Conservation (phyloP, 2,329 filamentous ascomycete genomes). For the Claviceps sp. region DNA sequence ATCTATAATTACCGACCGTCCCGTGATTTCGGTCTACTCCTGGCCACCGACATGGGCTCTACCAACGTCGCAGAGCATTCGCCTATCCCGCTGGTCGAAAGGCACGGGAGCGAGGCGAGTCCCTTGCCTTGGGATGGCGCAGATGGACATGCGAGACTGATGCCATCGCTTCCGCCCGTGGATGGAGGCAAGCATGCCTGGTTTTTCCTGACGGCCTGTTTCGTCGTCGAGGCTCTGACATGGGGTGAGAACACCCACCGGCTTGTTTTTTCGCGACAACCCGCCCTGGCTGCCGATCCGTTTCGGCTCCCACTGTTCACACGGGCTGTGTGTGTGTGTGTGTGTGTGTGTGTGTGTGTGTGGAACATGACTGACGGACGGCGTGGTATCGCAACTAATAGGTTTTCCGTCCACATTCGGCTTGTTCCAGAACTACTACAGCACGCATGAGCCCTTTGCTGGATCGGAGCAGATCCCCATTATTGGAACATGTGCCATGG, state of each 20-base stretch:
- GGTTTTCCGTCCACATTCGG: slow-evolving; percentile 58
- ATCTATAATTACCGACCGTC: too few relatives aligned
- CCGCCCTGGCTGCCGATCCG: too few relatives aligned
- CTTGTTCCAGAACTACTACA: slow-evolving; percentile 59
- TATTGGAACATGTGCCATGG: slow-evolving; percentile 52
- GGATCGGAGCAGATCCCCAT: slow-evolving; percentile 41
- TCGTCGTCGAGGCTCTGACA: slow-evolving; percentile 19
- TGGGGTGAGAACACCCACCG: slow-evolving; percentile 14
- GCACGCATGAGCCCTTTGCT: slow-evolving; percentile 42
- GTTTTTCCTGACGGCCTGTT: slow-evolving; percentile 19
- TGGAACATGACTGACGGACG: background rate
- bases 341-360: too few relatives aligned
- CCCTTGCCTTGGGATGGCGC: background rate
- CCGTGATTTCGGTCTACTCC: too few relatives aligned
- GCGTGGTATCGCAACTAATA: slow-evolving; percentile 14
- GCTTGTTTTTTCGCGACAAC: too few relatives aligned
- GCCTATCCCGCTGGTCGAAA: background rate
- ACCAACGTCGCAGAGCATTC: background rate
- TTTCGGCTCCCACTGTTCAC: too few relatives aligned
- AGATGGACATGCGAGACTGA: slow-evolving; percentile 2
- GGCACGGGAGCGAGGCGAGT: background rate
- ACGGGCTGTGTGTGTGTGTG: too few relatives aligned
- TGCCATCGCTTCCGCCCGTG: slow-evolving; percentile 15
- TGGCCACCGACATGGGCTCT: too few relatives aligned
- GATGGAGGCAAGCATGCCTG: slow-evolving; percentile 22